A percentile compares a stretch with the other conserved stretches of the same genome.
phyloP scores from a whole-genome alignment of 2,329 filamentous ascomycete species.

The Sporothrix inflata region DNA sequence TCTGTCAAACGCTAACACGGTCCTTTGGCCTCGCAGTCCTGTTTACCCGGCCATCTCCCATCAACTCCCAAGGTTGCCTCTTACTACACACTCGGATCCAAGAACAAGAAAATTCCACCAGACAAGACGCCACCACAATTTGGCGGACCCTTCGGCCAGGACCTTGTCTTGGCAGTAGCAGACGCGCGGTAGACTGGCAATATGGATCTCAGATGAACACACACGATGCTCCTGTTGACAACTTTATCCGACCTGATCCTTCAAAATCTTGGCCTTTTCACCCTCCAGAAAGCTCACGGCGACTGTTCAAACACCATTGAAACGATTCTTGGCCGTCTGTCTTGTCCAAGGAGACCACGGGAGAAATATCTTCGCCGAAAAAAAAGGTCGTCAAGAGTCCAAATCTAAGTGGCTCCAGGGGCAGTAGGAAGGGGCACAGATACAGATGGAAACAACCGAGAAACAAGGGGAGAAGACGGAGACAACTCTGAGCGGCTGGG shows the following conservation, averaged over 20 bases:
- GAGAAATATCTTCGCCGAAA: background rate
- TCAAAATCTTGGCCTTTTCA: background rate
- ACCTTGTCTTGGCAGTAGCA: constrained; percentile 1
- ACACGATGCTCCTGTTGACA: background rate
- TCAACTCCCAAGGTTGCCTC: background rate
- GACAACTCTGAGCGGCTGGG: background rate
- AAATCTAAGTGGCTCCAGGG: background rate
- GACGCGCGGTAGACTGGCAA: background rate
- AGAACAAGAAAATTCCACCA: background rate
- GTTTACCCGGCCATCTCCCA: background rate
- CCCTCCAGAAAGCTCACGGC: background rate
- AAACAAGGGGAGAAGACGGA: background rate
- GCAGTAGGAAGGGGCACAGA: background rate
- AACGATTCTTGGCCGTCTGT: constrained; percentile 8
- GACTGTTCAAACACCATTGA: constrained; percentile 25
- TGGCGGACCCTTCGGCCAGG: background rate
- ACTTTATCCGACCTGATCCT: constrained; percentile 17
- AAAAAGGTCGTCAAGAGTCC: background rate
- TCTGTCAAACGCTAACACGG: constrained; percentile 22
- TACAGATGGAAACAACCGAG: constrained; percentile 9
- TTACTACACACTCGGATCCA: background rate
- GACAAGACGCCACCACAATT: background rate
- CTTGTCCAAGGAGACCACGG: background rate
- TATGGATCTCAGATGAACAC: background rate
- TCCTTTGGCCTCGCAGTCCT: background rate